Evolutionary conservation across 2,329 filamentous ascomycete species (phyloP).

Genomic region (Huntiella bhutanensis): DNA sequence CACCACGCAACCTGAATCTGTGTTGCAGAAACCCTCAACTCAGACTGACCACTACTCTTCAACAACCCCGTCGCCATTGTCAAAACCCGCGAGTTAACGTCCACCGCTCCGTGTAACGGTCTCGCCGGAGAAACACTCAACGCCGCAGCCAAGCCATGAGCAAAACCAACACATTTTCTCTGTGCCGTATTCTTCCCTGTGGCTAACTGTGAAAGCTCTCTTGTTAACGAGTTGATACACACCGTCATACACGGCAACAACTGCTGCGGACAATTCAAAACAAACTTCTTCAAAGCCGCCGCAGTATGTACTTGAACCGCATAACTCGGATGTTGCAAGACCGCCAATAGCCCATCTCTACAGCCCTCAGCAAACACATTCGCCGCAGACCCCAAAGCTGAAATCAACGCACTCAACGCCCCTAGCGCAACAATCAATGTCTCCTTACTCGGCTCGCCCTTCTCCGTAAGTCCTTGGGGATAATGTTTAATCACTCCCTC

Average conservation of each 20-base stretch:
- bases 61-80: constrained; percentile 80
- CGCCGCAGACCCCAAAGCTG: constrained; percentile 63
- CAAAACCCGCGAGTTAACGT: constrained; percentile 81
- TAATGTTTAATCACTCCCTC: constrained; percentile 90
- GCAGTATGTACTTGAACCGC: constrained; percentile 85
- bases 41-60: constrained; percentile 80
- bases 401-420: constrained; percentile 60
- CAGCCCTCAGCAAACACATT: constrained; percentile 63
- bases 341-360: constrained; percentile 72
- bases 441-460: constrained; percentile 75
- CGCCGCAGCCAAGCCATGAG: constrained; percentile 76
- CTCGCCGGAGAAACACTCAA: constrained; percentile 77
- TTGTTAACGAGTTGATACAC: constrained; percentile 84
- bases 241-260: constrained; percentile 80
- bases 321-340: constrained; percentile 86
- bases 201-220: constrained; percentile 63
- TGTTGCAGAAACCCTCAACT: constrained; percentile 75
- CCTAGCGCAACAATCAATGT: constrained; percentile 62
- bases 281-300: constrained; percentile 68
- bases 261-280: constrained; percentile 80
- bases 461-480: constrained; percentile 71
- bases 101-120: constrained; percentile 83
- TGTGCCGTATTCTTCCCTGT: constrained; percentile 54
- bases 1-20: constrained; percentile 98
- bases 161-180: constrained; percentile 71